These are phyloP conservation scores for Aspergillus panamensis DNA, from an alignment of 495 filamentous ascomycete species.

Conservation along the genomic window DNA sequence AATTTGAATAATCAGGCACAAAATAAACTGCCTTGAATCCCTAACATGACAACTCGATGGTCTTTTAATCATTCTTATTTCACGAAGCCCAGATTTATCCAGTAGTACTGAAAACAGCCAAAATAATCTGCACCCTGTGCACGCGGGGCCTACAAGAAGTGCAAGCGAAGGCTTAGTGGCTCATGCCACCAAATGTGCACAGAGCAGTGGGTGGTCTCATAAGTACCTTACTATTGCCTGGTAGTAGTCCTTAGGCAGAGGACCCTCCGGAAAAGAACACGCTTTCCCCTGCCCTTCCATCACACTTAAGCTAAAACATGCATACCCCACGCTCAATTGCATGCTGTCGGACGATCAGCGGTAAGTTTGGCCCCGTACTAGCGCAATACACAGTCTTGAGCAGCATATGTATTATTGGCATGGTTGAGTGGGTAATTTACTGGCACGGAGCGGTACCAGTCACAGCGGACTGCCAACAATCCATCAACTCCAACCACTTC, in stretches of 20 bases:
- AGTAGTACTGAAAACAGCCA: not conserved
- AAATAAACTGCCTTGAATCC: no score
- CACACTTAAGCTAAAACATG: conserved; percentile 18
- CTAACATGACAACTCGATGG: no score
- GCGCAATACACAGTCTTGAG: conserved; percentile 12
- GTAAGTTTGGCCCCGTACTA: conserved; percentile 14
- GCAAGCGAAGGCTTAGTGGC: conserved; percentile 15
- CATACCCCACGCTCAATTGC: conserved; percentile 25
- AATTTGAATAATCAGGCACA: no score
- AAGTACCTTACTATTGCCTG: not conserved
- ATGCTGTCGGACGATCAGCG: conserved; percentile 22
- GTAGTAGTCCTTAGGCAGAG: not conserved
- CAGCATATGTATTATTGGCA: conserved; percentile 26
- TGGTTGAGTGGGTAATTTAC: conserved; percentile 21
- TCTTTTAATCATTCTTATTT: not conserved
- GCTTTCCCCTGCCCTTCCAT: conserved; percentile 7
- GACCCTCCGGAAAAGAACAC: conserved; percentile 14
- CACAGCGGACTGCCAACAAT: conserved; percentile 15
- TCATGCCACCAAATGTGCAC: conserved; percentile 16
- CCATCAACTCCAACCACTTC: conserved; percentile 15
- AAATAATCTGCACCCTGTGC: conserved; percentile 7
- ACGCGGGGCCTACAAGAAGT: conserved; percentile 12
- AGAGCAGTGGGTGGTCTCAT: conserved; percentile 14
- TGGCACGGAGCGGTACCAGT: conserved; percentile 24
- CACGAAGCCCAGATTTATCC: not conserved